Conservation (phyloP, 768 basidiomycete species). For the Pisolithus marmoratus region DNA sequence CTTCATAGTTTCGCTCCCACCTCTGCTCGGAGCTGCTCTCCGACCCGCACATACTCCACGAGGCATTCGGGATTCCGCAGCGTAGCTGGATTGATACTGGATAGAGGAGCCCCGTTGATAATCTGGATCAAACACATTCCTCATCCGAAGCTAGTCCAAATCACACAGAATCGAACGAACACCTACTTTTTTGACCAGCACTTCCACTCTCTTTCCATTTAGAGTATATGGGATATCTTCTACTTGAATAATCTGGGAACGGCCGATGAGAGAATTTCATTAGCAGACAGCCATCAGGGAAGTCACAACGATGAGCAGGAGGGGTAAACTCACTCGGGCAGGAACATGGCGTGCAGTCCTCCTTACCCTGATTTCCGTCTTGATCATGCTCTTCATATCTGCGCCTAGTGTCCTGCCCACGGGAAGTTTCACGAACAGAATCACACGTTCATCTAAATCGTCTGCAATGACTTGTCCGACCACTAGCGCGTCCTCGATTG, state of each 20-base stretch:
- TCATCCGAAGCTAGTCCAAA: not conserved
- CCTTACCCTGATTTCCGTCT: slow-evolving; percentile 51
- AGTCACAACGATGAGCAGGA: not conserved
- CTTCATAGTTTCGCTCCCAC: slow-evolving; percentile 18
- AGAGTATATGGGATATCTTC: slow-evolving; percentile 72
- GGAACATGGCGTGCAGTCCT: slow-evolving; percentile 76
- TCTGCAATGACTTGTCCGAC: slow-evolving; percentile 63
- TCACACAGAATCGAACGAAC: slow-evolving; percentile 8
- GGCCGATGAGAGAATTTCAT: slow-evolving; percentile 1
- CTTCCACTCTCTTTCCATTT: slow-evolving; percentile 78
- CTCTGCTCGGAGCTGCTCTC: slow-evolving; percentile 44
- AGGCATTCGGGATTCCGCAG: slow-evolving; percentile 72
- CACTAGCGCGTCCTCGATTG: slow-evolving; percentile 56
- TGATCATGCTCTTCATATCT: slow-evolving; percentile 52
- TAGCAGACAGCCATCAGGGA: slow-evolving; percentile 17
- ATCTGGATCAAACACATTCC: slow-evolving; percentile 39
- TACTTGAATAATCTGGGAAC: slow-evolving; percentile 59
- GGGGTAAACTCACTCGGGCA: slow-evolving; percentile 43
- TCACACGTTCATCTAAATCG: slow-evolving; percentile 68
- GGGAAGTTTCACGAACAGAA: slow-evolving; percentile 66
- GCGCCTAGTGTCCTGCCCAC: slow-evolving; percentile 43
- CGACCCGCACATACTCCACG: slow-evolving; percentile 51
- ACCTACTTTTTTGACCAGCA: slow-evolving; percentile 62
- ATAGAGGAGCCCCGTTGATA: slow-evolving; percentile 69
- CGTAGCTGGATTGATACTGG: slow-evolving; percentile 65